Evolutionary conservation across 768 basidiomycete genomes (phyloP).

Genomic region (Hygrocybe punicea): DNA sequence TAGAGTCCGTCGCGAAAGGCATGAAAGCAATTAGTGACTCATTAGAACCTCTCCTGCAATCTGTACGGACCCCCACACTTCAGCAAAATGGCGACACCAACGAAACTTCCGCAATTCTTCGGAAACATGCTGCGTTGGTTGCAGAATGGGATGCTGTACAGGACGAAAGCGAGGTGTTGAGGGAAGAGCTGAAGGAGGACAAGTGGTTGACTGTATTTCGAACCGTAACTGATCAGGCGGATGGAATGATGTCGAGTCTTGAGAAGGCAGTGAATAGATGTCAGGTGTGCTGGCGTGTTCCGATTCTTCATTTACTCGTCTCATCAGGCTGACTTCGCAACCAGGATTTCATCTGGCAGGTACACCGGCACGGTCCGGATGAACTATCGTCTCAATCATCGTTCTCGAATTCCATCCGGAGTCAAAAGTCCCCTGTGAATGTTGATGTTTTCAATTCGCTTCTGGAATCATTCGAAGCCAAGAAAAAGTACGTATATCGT

Average conservation of each 20-base stretch:
- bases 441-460: constrained; percentile 64
- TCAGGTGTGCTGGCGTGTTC: constrained; percentile 73
- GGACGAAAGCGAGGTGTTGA: constrained; percentile 72
- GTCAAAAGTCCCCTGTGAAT: constrained; percentile 51
- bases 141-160: constrained; percentile 81
- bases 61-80: constrained; percentile 47
- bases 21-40: constrained; percentile 67
- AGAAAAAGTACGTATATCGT: constrained; percentile 67
- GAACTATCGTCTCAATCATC: constrained; percentile 46
- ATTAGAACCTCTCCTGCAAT: constrained; percentile 55
- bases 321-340: background rate
- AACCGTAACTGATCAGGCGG: constrained; percentile 90
- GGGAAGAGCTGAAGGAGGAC: constrained; percentile 94
- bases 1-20: constrained; percentile 69
- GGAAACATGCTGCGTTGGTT: constrained; percentile 70
- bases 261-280: constrained; percentile 91
- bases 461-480: constrained; percentile 76
- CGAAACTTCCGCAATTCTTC: constrained; percentile 52
- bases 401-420: constrained; percentile 44
- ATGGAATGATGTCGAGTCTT: constrained; percentile 95
- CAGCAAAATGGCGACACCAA: constrained; percentile 35
- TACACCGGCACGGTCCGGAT: constrained; percentile 55
- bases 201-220: constrained; percentile 96
- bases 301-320: background rate
- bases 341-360: constrained; percentile 85